Conservation (phyloP, 345 rosid species). For the Cardamine occulta region DNA sequence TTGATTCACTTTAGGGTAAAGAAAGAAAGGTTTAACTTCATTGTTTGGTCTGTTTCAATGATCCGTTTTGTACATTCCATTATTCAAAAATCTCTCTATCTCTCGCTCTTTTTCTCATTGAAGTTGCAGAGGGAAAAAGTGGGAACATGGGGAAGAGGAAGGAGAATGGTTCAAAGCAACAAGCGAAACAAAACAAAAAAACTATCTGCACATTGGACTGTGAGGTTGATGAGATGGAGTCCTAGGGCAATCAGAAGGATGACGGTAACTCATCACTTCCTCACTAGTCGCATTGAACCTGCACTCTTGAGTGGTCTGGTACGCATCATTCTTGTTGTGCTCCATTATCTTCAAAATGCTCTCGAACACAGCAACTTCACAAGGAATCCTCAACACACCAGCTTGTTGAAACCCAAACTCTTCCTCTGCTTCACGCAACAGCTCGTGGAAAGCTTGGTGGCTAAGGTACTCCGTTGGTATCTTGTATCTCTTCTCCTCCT, state of each 20-base stretch:
- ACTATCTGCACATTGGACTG: slow-evolving; percentile 73
- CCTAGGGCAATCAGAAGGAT: slow-evolving; percentile 52
- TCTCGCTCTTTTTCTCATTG: slow-evolving; percentile 32
- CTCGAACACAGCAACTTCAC: slow-evolving; percentile 61
- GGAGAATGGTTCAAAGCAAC: slow-evolving; percentile 32
- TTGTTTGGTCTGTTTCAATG: slow-evolving; percentile 27
- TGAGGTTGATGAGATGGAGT: slow-evolving; percentile 69
- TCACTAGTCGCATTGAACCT: slow-evolving; percentile 44
- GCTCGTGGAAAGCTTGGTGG: slow-evolving; percentile 61
- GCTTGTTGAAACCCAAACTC: slow-evolving; percentile 84
- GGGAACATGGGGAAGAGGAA: slow-evolving; percentile 32
- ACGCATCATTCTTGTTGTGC: slow-evolving; percentile 47
- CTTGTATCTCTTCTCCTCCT: slow-evolving; percentile 66
- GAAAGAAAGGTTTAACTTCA: background rate
- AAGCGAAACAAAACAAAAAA: background rate
- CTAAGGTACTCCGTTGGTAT: slow-evolving; percentile 68
- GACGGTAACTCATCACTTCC: slow-evolving; percentile 46
- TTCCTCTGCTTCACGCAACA: slow-evolving; percentile 78
- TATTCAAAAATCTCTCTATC: slow-evolving; percentile 42
- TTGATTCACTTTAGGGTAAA: background rate
- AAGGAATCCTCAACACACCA: slow-evolving; percentile 75
- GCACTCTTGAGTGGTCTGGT: slow-evolving; percentile 46
- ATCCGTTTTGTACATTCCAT: slow-evolving; percentile 38
- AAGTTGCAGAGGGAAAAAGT: slow-evolving; percentile 36
- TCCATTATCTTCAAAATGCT: slow-evolving; percentile 59